Base-by-base conservation (phyloP, 805 yeast genomes). In the Candida sanyiensis region DNA sequence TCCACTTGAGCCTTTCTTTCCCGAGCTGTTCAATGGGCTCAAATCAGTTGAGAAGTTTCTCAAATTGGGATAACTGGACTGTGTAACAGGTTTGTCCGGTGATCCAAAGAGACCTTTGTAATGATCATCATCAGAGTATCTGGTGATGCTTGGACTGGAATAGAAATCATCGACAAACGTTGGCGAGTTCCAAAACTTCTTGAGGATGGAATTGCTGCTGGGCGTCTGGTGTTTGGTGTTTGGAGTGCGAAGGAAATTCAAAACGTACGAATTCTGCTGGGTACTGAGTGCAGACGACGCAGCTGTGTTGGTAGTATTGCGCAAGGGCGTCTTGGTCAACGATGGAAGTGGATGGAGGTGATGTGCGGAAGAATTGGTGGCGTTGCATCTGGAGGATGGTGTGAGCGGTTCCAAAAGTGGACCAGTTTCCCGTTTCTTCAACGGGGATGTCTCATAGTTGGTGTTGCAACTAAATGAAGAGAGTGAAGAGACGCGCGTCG, bases 401-500 rank as follows among this genome's bases (percentile, higher is more conserved):
- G 83, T 75, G 35, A 76, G 57, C 11, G 86, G 84, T 56, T 77
- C 83, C 35, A 79, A 61, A 30, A 79, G 58, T 6, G 85, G 84
- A 2, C 84, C 85, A 4, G 82, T 73, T 41, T 75, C 81, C 40
- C 68, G 66, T 6, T 72, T 63, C 45, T 75, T 66, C 32, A 76
- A 52, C 7, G 86, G 86, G 18, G 80, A 75, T 16, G 80, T 57
- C 50, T 80, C 85, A 45, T 79, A 69, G 51, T 73, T 79, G 19
- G 82, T 75, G 47, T 69, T 73, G 49, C 83, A 76, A 54, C 81
- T 77, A 58, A 80, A 80, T 10, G 83, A 75, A 18, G 83, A 77
- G 3, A 83, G 74, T 52, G 75, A 39, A 12, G 55, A 50, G 37
- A 48, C 43, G 26, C 44, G 39, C 2, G 50, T 28, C 4, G 44